Evolutionary conservation across 2,329 filamentous ascomycete genomes (phyloP).

Genomic region (Talaromyces sp.): DNA sequence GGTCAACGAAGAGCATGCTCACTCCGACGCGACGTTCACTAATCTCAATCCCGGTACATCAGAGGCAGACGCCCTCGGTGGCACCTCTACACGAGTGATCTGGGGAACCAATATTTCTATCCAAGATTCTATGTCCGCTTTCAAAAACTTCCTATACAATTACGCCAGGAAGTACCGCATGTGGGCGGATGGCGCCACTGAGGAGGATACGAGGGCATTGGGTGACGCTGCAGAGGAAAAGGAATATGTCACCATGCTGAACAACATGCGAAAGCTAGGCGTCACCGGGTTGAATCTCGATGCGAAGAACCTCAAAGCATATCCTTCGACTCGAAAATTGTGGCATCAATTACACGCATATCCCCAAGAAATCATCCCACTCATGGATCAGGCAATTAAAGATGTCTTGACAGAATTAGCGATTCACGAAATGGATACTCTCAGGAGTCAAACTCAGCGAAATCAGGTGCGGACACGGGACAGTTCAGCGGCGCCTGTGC

Average conservation of each 20-base stretch:
- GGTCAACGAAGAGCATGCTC: constrained; percentile 46
- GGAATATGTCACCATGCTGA: constrained; percentile 78
- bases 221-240: constrained; percentile 69
- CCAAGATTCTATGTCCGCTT: constrained; percentile 77
- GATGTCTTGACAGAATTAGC: constrained; percentile 91
- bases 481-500: constrained; percentile 63
- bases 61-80: constrained; percentile 83
- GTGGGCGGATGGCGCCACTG: constrained; percentile 79
- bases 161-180: constrained; percentile 92
- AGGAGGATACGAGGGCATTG: constrained; percentile 66
- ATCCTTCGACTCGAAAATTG: constrained; percentile 85
- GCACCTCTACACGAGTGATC: constrained; percentile 75
- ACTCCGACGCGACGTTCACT: constrained; percentile 63
- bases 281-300: constrained; percentile 83
- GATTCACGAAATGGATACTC: constrained; percentile 69
- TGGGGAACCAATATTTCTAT: constrained; percentile 98
- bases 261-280: constrained; percentile 86
- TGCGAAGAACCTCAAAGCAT: constrained; percentile 82
- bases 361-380: constrained; percentile 89
- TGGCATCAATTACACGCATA: constrained; percentile 95
- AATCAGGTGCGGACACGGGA: constrained; percentile 49
- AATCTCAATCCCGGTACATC: constrained; percentile 78
- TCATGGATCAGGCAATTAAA: constrained; percentile 93
- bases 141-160: constrained; percentile 89
- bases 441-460: constrained; percentile 54